These are phyloP conservation scores for Microbotryum saponariae DNA, from an alignment of 1,284 basidiomycete species.

Conservation along the genomic window DNA sequence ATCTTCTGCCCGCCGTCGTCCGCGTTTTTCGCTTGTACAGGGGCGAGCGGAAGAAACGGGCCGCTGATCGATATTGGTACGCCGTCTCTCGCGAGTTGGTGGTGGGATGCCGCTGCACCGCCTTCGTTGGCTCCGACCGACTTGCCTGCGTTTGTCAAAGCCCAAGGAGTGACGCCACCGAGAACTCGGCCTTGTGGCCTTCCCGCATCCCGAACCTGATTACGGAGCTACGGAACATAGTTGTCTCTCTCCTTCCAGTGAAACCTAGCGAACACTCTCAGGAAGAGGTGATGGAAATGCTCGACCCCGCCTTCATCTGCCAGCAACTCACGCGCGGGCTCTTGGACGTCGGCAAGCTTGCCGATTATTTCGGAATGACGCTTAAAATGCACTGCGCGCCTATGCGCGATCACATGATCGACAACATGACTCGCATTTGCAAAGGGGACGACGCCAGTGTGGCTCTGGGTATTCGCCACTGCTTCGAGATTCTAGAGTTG, in stretches of 20 bases:
- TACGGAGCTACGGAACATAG: slow-evolving; percentile 68
- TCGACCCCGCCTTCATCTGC: slow-evolving; percentile 57
- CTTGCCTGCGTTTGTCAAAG: slow-evolving; percentile 28
- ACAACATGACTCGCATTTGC: slow-evolving; percentile 62
- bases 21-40: slow-evolving; percentile 57
- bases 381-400: slow-evolving; percentile 88
- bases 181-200: slow-evolving; percentile 43
- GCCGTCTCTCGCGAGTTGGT: slow-evolving; percentile 72
- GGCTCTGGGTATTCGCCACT: slow-evolving; percentile 67
- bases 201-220: slow-evolving; percentile 68
- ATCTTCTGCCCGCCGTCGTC: slow-evolving; percentile 43
- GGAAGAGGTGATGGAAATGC: slow-evolving; percentile 43
- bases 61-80: slow-evolving; percentile 74
- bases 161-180: slow-evolving; percentile 37
- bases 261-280: slow-evolving; percentile 41
- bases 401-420: slow-evolving; percentile 76
- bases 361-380: slow-evolving; percentile 67
- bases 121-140: slow-evolving; percentile 47
- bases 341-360: slow-evolving; percentile 75
- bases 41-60: slow-evolving; percentile 65
- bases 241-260: slow-evolving; percentile 64
- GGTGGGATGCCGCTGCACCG: slow-evolving; percentile 72
- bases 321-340: slow-evolving; percentile 64
- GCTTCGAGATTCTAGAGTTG: slow-evolving; percentile 83
- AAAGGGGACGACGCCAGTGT: slow-evolving; percentile 55